Evolutionary conservation across 305 asterid genomes (phyloP).

Genomic region (Fraxinus latifolia): DNA sequence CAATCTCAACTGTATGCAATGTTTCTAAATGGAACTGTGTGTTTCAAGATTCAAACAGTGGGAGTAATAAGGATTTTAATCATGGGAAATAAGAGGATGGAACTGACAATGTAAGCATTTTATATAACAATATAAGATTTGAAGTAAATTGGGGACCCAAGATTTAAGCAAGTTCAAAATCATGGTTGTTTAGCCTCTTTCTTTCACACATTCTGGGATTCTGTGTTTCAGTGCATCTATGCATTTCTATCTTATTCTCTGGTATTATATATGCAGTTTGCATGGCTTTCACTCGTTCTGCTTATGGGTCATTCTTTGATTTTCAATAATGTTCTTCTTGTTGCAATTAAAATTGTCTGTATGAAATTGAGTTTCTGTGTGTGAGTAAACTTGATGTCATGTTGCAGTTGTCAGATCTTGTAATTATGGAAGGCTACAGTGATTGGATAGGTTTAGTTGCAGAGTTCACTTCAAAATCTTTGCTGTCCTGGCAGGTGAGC

Average conservation of each 20-base stretch:
- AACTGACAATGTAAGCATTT: background rate
- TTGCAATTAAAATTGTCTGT: background rate
- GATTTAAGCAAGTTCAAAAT: background rate
- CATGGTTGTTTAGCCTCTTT: background rate
- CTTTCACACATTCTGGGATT: background rate
- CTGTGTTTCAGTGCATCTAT: background rate
- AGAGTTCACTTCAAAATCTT: conserved; percentile 83
- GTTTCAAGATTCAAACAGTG: background rate
- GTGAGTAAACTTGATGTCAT: conserved; percentile 27
- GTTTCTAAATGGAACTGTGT: background rate
- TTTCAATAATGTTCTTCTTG: background rate
- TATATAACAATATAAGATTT: background rate
- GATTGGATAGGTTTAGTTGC: conserved; percentile 99
- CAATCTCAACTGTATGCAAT: background rate
- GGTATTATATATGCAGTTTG: conserved; percentile 9
- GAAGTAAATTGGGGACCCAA: background rate
- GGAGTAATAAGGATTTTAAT: background rate
- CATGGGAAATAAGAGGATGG: background rate
- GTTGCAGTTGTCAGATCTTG: conserved; percentile 90
- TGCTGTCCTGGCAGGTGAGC: conserved; percentile 94
- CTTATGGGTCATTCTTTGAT: background rate
- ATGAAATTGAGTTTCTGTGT: conserved; percentile 11
- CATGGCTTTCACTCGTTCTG: background rate
- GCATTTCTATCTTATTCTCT: conserved; percentile 8
- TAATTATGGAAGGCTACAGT: conserved; percentile 87